A percentile compares a stretch with the other conserved stretches of the same genome.
Conservation (phyloP, 371 early-diverging fungal species). For the Nematocida minor region DNA sequence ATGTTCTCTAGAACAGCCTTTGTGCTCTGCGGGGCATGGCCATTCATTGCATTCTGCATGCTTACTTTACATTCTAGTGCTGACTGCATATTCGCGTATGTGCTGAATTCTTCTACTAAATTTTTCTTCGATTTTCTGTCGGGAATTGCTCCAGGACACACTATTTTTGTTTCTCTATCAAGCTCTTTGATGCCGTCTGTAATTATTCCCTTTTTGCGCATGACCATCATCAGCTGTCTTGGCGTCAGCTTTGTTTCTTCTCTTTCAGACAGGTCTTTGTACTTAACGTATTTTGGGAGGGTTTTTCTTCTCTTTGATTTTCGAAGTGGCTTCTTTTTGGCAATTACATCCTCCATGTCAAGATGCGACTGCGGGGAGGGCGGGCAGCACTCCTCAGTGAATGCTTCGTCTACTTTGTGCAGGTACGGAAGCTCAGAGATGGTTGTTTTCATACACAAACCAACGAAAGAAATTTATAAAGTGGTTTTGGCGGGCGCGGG, state of each 20-base stretch:
- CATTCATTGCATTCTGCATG: too few species aligned
- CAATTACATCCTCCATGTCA: constrained; percentile 3
- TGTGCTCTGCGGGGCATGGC: too few species aligned
- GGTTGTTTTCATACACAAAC: too few species aligned
- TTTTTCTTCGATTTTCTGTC: not conserved
- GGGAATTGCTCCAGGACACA: not conserved
- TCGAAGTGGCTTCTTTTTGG: constrained; percentile 10
- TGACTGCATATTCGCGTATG: too few species aligned
- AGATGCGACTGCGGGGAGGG: constrained; percentile 35
- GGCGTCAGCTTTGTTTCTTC: constrained; percentile 21
- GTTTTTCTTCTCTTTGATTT: constrained; percentile 23
- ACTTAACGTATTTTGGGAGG: constrained; percentile 39
- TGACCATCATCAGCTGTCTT: constrained; percentile 42
- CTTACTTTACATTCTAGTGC: too few species aligned
- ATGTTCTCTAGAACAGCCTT: too few species aligned
- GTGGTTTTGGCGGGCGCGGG: too few species aligned
- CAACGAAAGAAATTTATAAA: too few species aligned
- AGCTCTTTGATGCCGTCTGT: not conserved
- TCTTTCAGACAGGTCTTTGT: constrained; percentile 34
- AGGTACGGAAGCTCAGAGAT: too few species aligned
- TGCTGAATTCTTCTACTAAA: too few species aligned
- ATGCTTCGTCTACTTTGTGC: not conserved
- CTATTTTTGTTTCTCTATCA: constrained; percentile 18
- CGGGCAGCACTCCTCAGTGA: constrained; percentile 3
- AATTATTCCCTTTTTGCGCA: constrained; percentile 22